Conservation (phyloP, 1,284 basidiomycete genomes). For the Rhodotorula mucilaginosa region DNA sequence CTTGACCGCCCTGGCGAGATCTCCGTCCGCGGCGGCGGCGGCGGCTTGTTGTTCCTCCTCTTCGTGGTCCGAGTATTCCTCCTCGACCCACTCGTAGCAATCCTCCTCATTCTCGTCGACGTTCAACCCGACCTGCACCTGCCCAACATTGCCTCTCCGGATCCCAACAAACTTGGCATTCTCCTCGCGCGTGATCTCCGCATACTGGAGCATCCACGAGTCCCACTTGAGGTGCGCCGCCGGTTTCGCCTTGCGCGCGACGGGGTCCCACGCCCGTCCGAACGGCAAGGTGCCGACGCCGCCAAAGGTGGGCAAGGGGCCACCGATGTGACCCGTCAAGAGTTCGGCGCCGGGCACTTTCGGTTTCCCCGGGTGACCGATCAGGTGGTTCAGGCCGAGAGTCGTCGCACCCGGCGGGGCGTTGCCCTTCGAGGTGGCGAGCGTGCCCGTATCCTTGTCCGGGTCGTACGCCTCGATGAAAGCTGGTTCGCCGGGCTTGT, state of each 20-base stretch:
- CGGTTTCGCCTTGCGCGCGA: conserved; percentile 54
- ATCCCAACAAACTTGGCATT: conserved; percentile 64
- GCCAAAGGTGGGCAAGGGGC: conserved; percentile 59
- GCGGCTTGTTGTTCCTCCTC: conserved; percentile 30
- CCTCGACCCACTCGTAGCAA: conserved; percentile 37
- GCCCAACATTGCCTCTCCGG: conserved; percentile 53
- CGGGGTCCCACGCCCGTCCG: conserved; percentile 71
- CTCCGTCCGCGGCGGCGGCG: not conserved
- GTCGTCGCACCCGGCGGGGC: conserved; percentile 47
- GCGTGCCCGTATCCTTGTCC: conserved; percentile 50
- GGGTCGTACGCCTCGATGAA: conserved; percentile 43
- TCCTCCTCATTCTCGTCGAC: conserved; percentile 34
- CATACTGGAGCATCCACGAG: conserved; percentile 83
- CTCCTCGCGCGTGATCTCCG: conserved; percentile 62
- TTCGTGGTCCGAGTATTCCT: conserved; percentile 46
- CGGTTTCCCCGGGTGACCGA: conserved; percentile 33
- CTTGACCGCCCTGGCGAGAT: conserved; percentile 2
- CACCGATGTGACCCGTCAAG: conserved; percentile 50
- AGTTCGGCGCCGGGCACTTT: conserved; percentile 33
- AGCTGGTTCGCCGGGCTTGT: conserved; percentile 41
- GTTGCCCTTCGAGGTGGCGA: conserved; percentile 49
- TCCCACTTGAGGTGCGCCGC: conserved; percentile 61
- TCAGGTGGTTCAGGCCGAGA: conserved; percentile 29
- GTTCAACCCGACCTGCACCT: conserved; percentile 31
- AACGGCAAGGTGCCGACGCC: conserved; percentile 76